phyloP scores from a whole-genome alignment of 2,329 filamentous ascomycete genomes.

The Fusarium sp. region DNA sequence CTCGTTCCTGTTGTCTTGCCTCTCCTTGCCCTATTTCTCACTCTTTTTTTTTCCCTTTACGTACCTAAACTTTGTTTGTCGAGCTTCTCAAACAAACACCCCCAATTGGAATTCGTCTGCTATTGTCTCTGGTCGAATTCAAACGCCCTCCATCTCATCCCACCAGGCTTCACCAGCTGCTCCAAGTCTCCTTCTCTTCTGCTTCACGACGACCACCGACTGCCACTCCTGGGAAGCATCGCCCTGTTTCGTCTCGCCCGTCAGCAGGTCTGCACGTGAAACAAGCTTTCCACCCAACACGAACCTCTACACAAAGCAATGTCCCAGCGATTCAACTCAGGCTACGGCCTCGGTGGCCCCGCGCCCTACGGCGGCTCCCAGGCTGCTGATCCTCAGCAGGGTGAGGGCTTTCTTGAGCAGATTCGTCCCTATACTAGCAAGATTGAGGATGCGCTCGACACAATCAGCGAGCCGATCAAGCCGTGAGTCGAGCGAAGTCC shows the following conservation, averaged over 20 bases:
- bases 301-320: constrained; percentile 37
- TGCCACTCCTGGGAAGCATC: neutral
- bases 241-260: constrained; percentile 28
- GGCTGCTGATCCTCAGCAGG: constrained; percentile 67
- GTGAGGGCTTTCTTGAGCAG: constrained; percentile 73
- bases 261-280: constrained; percentile 43
- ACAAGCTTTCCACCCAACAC: constrained; percentile 15
- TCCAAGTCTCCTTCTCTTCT: neutral
- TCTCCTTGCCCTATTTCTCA: constrained; percentile 34
- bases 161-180: constrained; percentile 20
- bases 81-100: constrained; percentile 12
- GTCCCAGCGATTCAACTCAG: constrained; percentile 71
- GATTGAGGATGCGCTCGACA: constrained; percentile 94
- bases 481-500: constrained; percentile 66
- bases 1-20: constrained; percentile 28
- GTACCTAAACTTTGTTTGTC: constrained; percentile 16
- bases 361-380: constrained; percentile 71
- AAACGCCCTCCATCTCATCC: constrained; percentile 7
- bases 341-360: constrained; percentile 83
- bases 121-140: constrained; percentile 15
- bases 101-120: constrained; percentile 8
- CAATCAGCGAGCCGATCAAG: constrained; percentile 88
- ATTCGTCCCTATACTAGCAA: constrained; percentile 97
- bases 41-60: constrained; percentile 15
- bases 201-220: constrained; percentile 1